These are phyloP conservation scores for Pichia sorboxylosa DNA, from an alignment of 1,139 yeast species.

Conservation along the genomic window DNA sequence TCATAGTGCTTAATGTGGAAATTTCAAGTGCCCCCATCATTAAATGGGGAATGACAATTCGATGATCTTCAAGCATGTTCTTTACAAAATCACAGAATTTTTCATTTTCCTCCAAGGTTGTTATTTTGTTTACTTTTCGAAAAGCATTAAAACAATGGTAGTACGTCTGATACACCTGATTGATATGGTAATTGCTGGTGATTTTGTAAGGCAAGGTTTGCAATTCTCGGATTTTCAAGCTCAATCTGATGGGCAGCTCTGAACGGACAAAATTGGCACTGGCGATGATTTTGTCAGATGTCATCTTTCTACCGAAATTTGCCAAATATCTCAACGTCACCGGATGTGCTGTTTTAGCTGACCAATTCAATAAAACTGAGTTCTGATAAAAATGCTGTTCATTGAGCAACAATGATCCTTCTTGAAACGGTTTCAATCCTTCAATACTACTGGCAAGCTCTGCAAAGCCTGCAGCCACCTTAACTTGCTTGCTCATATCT, in stretches of 20 bases:
- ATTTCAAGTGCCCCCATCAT: constrained; percentile 91
- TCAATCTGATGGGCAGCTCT: constrained; percentile 75
- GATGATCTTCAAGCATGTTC: constrained; percentile 62
- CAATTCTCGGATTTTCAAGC: constrained; percentile 66
- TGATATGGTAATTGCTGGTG: constrained; percentile 73
- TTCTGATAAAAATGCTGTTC: constrained; percentile 83
- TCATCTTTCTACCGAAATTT: constrained; percentile 71
- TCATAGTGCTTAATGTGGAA: constrained; percentile 50
- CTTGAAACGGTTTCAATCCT: constrained; percentile 16
- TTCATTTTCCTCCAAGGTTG: constrained; percentile 61
- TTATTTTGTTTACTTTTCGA: constrained; percentile 57
- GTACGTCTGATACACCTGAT: constrained; percentile 80
- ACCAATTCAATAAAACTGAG: constrained; percentile 57
- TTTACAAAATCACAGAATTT: constrained; percentile 54
- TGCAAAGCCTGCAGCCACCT: constrained; percentile 2
- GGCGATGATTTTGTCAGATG: constrained; percentile 64
- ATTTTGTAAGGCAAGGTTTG: constrained; percentile 74
- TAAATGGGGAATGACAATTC: constrained; percentile 70
- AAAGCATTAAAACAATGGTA: constrained; percentile 79
- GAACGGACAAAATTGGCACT: constrained; percentile 82
- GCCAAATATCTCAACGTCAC: constrained; percentile 81
- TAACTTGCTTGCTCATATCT: constrained; percentile 1
- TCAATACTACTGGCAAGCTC: constrained; percentile 13
- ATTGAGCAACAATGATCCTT: constrained; percentile 25
- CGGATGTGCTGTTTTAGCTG: constrained; percentile 65